A percentile compares a stretch with the other conserved stretches of the same genome.
Conservation (phyloP, 2,329 filamentous ascomycete species). For the Fusarium nematophilum region DNA sequence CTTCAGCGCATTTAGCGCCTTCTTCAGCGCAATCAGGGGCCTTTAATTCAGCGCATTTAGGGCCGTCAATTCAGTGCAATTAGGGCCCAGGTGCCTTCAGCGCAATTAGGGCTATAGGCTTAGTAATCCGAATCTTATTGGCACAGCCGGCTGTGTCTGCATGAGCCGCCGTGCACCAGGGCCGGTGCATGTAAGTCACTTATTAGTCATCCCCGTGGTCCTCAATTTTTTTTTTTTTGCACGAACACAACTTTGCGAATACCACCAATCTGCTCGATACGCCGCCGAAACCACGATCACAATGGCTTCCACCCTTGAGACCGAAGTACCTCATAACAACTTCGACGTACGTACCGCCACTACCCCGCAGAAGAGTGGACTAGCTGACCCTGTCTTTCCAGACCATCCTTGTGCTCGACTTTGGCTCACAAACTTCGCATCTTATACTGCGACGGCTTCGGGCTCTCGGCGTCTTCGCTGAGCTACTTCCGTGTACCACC, state of each 20-base stretch:
- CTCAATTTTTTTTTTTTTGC: too few species aligned
- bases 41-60: too few species aligned
- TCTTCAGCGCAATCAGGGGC: too few species aligned
- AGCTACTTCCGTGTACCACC: conserved; percentile 53
- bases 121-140: too few species aligned
- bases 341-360: conserved; percentile 49
- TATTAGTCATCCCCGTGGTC: too few species aligned
- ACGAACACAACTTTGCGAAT: background rate
- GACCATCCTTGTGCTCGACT: conserved; percentile 79
- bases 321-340: conserved; percentile 50
- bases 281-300: conserved; percentile 4
- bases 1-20: too few species aligned
- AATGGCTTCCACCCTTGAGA: conserved; percentile 22
- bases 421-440: conserved; percentile 75
- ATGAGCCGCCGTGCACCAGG: too few species aligned
- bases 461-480: conserved; percentile 81
- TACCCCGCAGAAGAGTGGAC: background rate
- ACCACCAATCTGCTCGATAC: background rate
- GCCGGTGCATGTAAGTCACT: too few species aligned
- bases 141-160: too few species aligned
- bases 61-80: too few species aligned
- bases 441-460: conserved; percentile 81
- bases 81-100: too few species aligned
- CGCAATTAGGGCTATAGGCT: too few species aligned
- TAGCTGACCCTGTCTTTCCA: conserved; percentile 48